A percentile compares a stretch with the other conserved stretches of the same genome.
Conservation (phyloP, 1,139 yeast genomes). For the Saccharomyces hybrid region DNA sequence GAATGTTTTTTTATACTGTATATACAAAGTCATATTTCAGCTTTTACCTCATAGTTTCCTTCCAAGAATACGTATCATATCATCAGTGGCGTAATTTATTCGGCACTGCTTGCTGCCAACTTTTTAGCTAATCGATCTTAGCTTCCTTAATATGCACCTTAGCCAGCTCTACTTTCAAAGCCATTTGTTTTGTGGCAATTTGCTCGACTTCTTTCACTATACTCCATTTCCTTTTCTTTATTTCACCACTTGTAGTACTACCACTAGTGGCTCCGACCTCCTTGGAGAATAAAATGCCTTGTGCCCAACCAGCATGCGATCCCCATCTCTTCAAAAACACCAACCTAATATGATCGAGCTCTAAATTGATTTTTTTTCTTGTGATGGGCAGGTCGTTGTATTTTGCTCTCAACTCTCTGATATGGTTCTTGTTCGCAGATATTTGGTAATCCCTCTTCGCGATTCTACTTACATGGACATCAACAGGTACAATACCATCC, state of each 20-base stretch:
- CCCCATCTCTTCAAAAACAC: slow-evolving; percentile 76
- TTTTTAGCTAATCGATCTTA: slow-evolving; percentile 11
- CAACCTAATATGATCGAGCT: slow-evolving; percentile 43
- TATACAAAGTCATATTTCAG: neutral
- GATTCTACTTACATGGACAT: slow-evolving; percentile 89
- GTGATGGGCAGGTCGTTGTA: slow-evolving; percentile 29
- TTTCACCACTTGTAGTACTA: slow-evolving; percentile 26
- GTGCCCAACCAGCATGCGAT: slow-evolving; percentile 96
- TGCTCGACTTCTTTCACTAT: neutral
- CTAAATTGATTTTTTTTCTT: slow-evolving; percentile 48
- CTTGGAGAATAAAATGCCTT: slow-evolving; percentile 83
- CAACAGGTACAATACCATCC: slow-evolving; percentile 88
- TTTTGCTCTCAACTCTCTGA: slow-evolving; percentile 27
- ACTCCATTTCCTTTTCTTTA: slow-evolving; percentile 18
- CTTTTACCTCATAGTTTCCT: neutral
- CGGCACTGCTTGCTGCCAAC: neutral
- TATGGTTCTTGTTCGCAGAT: slow-evolving; percentile 33
- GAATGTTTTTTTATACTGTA: neutral
- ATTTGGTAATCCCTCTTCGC: slow-evolving; percentile 74
- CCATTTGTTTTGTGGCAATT: neutral
- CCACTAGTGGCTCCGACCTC: slow-evolving; percentile 59
- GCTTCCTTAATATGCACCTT: slow-evolving; percentile 20
- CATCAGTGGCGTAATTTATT: neutral
- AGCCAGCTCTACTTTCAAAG: neutral
- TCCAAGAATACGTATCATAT: neutral